Conservation (phyloP, 441 rosid genomes). For the Gossypium gossypioides region DNA sequence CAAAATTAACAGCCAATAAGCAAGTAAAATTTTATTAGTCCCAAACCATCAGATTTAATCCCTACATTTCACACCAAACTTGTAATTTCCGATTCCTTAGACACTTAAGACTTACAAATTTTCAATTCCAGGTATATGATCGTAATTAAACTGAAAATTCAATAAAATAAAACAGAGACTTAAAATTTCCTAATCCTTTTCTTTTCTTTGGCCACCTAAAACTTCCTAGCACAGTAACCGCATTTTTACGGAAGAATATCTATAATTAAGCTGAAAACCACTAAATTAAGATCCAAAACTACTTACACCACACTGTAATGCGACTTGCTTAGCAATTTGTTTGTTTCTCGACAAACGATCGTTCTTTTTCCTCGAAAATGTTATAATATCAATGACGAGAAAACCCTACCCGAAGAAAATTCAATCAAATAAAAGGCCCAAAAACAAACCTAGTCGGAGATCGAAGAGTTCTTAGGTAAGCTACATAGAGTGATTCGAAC, state of each 20-base stretch:
- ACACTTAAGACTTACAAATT: neutral
- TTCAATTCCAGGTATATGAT: neutral
- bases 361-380: neutral
- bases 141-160: neutral
- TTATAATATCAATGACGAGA: neutral
- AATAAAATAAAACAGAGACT: neutral
- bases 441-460: conserved; percentile 3
- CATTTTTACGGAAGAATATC: neutral
- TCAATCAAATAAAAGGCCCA: neutral
- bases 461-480: neutral
- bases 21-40: neutral
- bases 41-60: neutral
- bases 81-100: neutral
- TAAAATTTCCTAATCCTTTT: neutral
- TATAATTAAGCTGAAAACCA: neutral
- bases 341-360: neutral
- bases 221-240: neutral
- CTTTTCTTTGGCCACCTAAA: neutral
- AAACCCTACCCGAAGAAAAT: neutral
- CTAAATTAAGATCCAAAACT: neutral
- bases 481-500: conserved; percentile 7
- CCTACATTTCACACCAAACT: neutral
- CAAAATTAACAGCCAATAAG: neutral
- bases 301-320: neutral
- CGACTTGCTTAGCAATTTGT: neutral